Evolutionary conservation across 2,329 filamentous ascomycete species (phyloP).

Genomic region (Aspergillus ibericus): DNA sequence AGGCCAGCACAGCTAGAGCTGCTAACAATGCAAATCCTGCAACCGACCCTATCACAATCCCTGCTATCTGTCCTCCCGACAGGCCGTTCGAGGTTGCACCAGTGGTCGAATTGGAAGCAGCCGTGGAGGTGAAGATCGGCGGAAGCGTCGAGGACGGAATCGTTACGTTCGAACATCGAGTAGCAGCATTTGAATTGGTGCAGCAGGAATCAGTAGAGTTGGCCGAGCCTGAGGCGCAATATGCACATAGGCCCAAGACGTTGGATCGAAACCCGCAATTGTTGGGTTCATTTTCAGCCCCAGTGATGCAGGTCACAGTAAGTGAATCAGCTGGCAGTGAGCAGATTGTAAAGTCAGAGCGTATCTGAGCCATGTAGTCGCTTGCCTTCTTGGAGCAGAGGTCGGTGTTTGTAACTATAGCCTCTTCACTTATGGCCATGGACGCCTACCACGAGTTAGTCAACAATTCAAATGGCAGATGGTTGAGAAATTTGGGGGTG

Average conservation of each 20-base stretch:
- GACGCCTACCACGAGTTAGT: constrained; percentile 58
- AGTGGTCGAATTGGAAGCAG: constrained; percentile 61
- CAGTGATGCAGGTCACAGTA: constrained; percentile 71
- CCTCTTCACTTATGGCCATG: constrained; percentile 84
- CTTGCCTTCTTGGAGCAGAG: constrained; percentile 68
- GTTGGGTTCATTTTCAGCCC: constrained; percentile 73
- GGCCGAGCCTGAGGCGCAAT: constrained; percentile 77
- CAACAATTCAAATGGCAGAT: background rate
- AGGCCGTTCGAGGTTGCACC: constrained; percentile 49
- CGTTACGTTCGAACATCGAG: constrained; percentile 71
- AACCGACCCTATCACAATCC: constrained; percentile 80
- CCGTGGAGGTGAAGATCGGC: constrained; percentile 63
- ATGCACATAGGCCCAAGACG: constrained; percentile 75
- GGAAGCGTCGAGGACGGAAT: constrained; percentile 68
- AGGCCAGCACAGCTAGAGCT: constrained; percentile 59
- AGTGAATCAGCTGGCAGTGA: constrained; percentile 78
- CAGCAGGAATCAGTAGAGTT: constrained; percentile 97
- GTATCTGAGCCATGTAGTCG: constrained; percentile 72
- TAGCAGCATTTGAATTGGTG: constrained; percentile 73
- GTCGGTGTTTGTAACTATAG: constrained; percentile 70
- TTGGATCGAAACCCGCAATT: constrained; percentile 84
- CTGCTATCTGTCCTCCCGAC: constrained; percentile 85
- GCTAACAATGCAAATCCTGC: constrained; percentile 69
- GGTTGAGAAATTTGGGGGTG: background rate
- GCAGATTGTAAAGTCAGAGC: constrained; percentile 90